Evolutionary conservation across 2,329 filamentous ascomycete species (phyloP), one percentile per base, ranked within the genome.

Genomic region (Trichothecium roseum): DNA sequence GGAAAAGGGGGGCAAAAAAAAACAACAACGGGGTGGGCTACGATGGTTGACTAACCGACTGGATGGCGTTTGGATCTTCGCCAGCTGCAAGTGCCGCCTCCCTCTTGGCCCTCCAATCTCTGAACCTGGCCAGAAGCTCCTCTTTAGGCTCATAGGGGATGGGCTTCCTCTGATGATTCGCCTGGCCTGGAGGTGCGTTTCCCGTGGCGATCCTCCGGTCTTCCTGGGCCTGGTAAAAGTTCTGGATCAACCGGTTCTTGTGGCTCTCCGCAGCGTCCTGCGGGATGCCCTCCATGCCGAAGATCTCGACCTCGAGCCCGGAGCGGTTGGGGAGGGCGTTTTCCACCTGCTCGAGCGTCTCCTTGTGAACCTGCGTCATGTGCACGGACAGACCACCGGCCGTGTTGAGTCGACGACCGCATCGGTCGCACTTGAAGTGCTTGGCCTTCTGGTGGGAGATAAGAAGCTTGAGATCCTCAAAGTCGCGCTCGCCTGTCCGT

Each of bases 391-490:
- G 76, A 66, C 87, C 91, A 72, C 91, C 91, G 29, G 88, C 88
- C 2, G 91, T 98, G 55, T 94, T 95, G 37, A 98, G 64, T 46
- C 88, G 74, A 45, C 91, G 78, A 36, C 80, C 80, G 57, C 91
- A 98, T 64, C 81, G 69, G 49, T 94, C 85, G 63, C 91, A 98
- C 62, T 94, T 95, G 71, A 94, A 96, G 60, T 98, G 91, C 63
- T 96, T 96, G n/a, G 89, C 88, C 58, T 95, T 96, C 55, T 96
- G 91, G 59, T 98, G 91, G 39, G 84, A 88, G 48, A 94, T 93
- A 44, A 98, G 78, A 48, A 96, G 87, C 68, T 94, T 95, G 32
- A 94, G 61, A 58, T 98, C 91, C 59, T 96, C 88, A 56, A 96
- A 98, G 63, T 96, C 89, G 64, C 89, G 84, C 63, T 98, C 91